Base-by-base conservation (phyloP, 345 rosid genomes). In the Dipteronia dyeriana region DNA sequence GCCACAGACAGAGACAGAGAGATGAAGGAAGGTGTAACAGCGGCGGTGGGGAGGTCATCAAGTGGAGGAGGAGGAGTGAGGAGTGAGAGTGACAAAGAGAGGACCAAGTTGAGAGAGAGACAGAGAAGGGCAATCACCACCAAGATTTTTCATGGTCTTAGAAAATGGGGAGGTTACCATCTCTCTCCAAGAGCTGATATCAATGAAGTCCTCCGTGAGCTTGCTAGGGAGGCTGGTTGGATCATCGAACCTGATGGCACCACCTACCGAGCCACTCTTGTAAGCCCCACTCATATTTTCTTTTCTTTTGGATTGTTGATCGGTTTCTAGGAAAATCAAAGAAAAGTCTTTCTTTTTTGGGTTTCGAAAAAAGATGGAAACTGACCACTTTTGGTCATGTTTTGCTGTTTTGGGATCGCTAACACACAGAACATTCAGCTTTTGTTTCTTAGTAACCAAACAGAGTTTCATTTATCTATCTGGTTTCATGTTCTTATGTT, bases 191-290 rank as follows among this genome's bases (percentile, higher is more conserved):
- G 88, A 9, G 81, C 90, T 19, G 88, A 87, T 63, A 87, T 86
- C 78, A 84, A 88, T 51, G 82, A 84, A 78, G 85, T 82, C 54
- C 88, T 88, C 63, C 87, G 87, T 12, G 75, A 86, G 22, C 89
- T 85, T 60, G 89, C 91, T 64, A 77, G 63, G n/a, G 90, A 87
- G 54, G 85, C 90, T 53, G 88, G 90, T 9, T 87, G 91, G 91
- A 41, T 75, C 76, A 79, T 87, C 23, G 84, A 84, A n/a, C 83
- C 87, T 9, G 86, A 87, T 38, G 91, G 91, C 68, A 87, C 86
- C 74, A 87, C 86, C 67, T 81, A 81, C 79, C 85, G 88, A 75
- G 34, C 74, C 26, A 51, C 43, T 61, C 73, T 79, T 47, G 86
- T 84, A 76, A 4, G 73, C 16, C 3, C 31, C 13, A 16, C 20